Evolutionary conservation across 2,329 filamentous ascomycete genomes (phyloP).

Genomic region (Pestalotiopsis sp.): DNA sequence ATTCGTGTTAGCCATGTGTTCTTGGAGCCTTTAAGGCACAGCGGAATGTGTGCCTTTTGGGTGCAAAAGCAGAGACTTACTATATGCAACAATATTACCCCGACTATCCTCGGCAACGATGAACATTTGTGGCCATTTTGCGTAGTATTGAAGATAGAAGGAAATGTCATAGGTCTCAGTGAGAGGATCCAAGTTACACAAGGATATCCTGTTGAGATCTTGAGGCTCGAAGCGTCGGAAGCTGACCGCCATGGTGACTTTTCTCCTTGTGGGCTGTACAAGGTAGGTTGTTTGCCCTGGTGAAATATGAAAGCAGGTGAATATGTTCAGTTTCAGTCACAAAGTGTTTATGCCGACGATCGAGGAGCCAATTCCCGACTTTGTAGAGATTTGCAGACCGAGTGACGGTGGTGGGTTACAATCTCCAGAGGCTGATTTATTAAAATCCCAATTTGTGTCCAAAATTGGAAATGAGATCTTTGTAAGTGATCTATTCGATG

Average conservation of each 20-base stretch:
- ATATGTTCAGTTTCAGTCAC: neutral
- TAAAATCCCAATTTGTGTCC: too few species aligned
- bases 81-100: constrained; percentile 93
- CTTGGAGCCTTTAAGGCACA: neutral
- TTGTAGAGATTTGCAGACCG: neutral
- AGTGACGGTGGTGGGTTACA: neutral
- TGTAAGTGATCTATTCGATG: too few species aligned
- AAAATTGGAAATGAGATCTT: too few species aligned
- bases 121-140: constrained; percentile 94
- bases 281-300: too few species aligned
- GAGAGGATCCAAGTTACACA: constrained; percentile 92
- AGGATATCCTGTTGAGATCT: constrained; percentile 87
- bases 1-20: constrained; percentile 8
- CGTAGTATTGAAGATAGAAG: constrained; percentile 96
- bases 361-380: neutral
- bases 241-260: constrained; percentile 66
- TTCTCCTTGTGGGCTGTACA: too few species aligned
- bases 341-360: neutral
- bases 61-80: constrained; percentile 50
- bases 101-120: constrained; percentile 84
- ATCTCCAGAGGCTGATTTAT: too few species aligned
- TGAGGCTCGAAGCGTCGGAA: constrained; percentile 83
- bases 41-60: neutral
- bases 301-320: neutral
- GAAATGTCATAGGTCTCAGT: constrained; percentile 97